These are phyloP conservation scores for Ogataea paradorogensis DNA, from an alignment of 805 yeast species.

Conservation along the genomic window DNA sequence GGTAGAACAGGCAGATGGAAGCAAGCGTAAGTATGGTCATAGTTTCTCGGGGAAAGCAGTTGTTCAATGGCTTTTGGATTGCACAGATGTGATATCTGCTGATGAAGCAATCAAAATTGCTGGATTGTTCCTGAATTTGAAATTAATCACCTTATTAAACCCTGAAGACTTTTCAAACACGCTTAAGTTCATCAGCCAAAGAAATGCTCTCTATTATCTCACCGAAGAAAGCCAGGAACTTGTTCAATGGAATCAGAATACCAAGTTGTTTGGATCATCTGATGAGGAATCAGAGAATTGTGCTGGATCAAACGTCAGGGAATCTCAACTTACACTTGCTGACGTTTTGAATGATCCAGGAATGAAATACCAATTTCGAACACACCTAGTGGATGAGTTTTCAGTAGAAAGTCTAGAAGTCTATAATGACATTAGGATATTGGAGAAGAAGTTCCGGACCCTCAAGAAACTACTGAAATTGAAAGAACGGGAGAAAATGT, in stretches of 20 bases:
- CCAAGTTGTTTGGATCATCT: not conserved
- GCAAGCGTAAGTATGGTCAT: conserved; percentile 37
- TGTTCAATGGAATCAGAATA: conserved; percentile 22
- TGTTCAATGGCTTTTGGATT: conserved; percentile 87
- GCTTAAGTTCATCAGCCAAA: conserved; percentile 11
- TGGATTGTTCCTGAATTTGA: conserved; percentile 44
- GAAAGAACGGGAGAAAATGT: conserved; percentile 25
- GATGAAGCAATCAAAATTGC: conserved; percentile 55
- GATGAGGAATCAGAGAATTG: conserved; percentile 8
- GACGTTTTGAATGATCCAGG: conserved; percentile 72
- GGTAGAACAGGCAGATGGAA: conserved; percentile 11
- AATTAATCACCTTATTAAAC: conserved; percentile 41
- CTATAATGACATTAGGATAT: conserved; percentile 54
- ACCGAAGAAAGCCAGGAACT: conserved; percentile 22
- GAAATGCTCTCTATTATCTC: conserved; percentile 25
- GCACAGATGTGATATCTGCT: conserved; percentile 64
- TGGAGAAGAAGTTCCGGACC: conserved; percentile 44
- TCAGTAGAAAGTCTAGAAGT: conserved; percentile 80
- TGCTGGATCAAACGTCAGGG: not conserved
- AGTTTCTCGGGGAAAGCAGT: conserved; percentile 73
- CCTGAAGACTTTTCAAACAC: conserved; percentile 21
- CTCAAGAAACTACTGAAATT: conserved; percentile 40
- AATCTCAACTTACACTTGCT: conserved; percentile 26
- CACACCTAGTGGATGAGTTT: conserved; percentile 59
- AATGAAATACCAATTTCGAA: conserved; percentile 59